Percentiles rank a stretch among this genome's conserved stretches.
These are phyloP conservation scores for Bremia lactucae DNA, from an alignment of 352 stramenopile genomes.

Conservation along the genomic window DNA sequence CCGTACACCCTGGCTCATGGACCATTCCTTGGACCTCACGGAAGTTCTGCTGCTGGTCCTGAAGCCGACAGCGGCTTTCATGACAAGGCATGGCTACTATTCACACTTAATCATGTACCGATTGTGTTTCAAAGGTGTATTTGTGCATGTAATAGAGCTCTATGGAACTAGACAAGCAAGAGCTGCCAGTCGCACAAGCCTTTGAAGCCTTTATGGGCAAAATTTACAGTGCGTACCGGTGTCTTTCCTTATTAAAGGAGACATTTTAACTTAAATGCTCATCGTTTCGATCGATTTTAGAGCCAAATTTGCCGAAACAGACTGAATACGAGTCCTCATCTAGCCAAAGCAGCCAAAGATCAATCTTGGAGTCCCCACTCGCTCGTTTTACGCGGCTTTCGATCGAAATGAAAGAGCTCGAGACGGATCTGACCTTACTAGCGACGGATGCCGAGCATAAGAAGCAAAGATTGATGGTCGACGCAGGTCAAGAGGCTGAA, in stretches of 20 bases:
- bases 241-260: not conserved
- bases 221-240: constrained; percentile 50
- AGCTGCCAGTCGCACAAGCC: constrained; percentile 35
- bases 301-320: constrained; percentile 34
- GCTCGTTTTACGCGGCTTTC: constrained; percentile 57
- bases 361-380: constrained; percentile 49
- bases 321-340: constrained; percentile 41
- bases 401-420: constrained; percentile 62
- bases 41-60: constrained; percentile 4
- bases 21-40: constrained; percentile 9
- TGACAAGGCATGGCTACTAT: constrained; percentile 35
- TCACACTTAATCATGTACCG: not conserved
- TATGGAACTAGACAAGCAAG: constrained; percentile 53
- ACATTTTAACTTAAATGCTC: not conserved
- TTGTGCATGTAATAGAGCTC: constrained; percentile 22
- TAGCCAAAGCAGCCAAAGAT: constrained; percentile 6
- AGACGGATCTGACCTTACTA: constrained; percentile 47
- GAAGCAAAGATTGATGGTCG: constrained; percentile 41
- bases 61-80: constrained; percentile 38
- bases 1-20: constrained; percentile 38
- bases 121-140: constrained; percentile 1
- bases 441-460: constrained; percentile 28
- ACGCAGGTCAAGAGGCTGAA: constrained; percentile 58
- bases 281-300: constrained; percentile 15
- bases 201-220: constrained; percentile 81